Evolutionary conservation across 192 early-diverging fungal species (phyloP).

Genomic region (Chytriomyces sp.): DNA sequence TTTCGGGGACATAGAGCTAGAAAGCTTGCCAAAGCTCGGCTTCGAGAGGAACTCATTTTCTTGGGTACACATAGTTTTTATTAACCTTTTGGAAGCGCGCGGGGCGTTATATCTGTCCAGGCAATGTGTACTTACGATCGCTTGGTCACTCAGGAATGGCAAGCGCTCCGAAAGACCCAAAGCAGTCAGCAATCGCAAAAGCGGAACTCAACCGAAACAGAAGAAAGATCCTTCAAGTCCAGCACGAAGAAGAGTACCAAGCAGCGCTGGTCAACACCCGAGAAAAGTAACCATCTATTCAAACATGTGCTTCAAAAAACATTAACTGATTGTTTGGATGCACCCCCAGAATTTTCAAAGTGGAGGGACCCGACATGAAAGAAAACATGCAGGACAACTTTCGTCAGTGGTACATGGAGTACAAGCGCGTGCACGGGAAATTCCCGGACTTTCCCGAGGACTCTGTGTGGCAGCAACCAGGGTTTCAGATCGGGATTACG

Average conservation of each 20-base stretch:
- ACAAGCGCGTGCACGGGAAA: conserved; percentile 59
- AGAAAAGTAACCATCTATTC: conserved; percentile 55
- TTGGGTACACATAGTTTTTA: conserved; percentile 44
- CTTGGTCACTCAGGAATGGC: conserved; percentile 48
- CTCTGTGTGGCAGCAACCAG: conserved; percentile 55
- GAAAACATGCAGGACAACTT: conserved; percentile 66
- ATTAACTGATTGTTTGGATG: neutral
- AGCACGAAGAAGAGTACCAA: conserved; percentile 68
- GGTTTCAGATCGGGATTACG: conserved; percentile 54
- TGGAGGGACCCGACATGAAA: conserved; percentile 69
- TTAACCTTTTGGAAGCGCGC: too few species aligned
- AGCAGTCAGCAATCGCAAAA: conserved; percentile 45
- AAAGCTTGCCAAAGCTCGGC: conserved; percentile 40
- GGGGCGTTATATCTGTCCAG: too few species aligned
- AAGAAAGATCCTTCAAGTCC: conserved; percentile 60
- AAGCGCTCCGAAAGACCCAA: conserved; percentile 35
- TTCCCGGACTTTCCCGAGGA: conserved; percentile 68
- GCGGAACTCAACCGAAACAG: conserved; percentile 55
- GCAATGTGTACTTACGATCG: neutral
- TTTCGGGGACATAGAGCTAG: conserved; percentile 59
- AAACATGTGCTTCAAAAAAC: neutral
- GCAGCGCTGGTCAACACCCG: conserved; percentile 62
- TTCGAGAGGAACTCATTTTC: conserved; percentile 59
- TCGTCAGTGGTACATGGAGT: conserved; percentile 71
- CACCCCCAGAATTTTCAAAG: conserved; percentile 52